Conservation (phyloP, 2,329 filamentous ascomycete species). For the Beauveria sp. region DNA sequence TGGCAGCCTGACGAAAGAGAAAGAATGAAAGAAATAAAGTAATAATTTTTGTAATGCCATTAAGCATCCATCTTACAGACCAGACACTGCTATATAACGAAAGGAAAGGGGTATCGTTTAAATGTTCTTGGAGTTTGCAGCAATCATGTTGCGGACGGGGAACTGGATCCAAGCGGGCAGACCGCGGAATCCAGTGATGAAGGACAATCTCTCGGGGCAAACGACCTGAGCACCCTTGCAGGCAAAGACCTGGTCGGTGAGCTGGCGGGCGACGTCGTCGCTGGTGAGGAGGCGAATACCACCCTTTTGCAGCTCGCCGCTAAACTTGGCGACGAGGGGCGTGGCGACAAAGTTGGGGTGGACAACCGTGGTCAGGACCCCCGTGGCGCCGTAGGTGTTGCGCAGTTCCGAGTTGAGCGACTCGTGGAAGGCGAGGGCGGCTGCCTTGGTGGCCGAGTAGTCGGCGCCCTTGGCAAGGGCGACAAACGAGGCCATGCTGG, state of each 20-base stretch:
- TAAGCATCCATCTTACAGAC: neutral
- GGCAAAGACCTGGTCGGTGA: slow-evolving; percentile 33
- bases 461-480: slow-evolving; percentile 53
- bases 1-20: neutral
- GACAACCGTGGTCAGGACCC: slow-evolving; percentile 54
- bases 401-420: slow-evolving; percentile 45
- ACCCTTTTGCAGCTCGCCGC: slow-evolving; percentile 12
- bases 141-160: neutral
- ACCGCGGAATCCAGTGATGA: slow-evolving; percentile 1
- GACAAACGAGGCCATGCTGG: slow-evolving; percentile 51
- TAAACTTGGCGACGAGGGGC: slow-evolving; percentile 19
- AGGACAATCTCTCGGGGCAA: slow-evolving; percentile 22
- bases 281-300: slow-evolving; percentile 18
- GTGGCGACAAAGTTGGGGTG: slow-evolving; percentile 35
- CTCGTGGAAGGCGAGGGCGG: slow-evolving; percentile 56
- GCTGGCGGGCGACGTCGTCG: slow-evolving; percentile 27
- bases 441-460: slow-evolving; percentile 55
- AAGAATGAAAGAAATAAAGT: too few species aligned
- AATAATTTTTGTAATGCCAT: neutral
- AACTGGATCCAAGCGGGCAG: slow-evolving; percentile 7
- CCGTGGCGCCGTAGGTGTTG: slow-evolving; percentile 47
- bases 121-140: neutral
- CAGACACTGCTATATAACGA: neutral
- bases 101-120: neutral
- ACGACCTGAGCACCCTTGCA: slow-evolving; percentile 34